Evolutionary conservation across 2,329 filamentous ascomycete species (phyloP).

Genomic region (Corynespora cassiicola): DNA sequence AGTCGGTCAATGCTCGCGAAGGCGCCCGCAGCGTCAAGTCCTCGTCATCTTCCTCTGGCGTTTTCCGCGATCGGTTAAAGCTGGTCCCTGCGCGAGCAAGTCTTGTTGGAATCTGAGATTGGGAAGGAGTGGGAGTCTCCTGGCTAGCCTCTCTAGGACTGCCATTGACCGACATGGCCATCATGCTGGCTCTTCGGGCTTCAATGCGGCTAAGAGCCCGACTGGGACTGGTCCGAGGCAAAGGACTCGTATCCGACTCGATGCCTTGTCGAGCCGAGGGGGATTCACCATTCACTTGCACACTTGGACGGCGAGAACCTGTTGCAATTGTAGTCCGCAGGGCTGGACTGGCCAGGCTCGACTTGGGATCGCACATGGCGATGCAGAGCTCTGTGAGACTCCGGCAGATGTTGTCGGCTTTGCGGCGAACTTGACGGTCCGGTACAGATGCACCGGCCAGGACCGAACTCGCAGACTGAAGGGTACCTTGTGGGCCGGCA

Average conservation of each 20-base stretch:
- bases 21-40: constrained; percentile 50
- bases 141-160: constrained; percentile 40
- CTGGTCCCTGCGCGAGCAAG: constrained; percentile 46
- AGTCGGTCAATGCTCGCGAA: constrained; percentile 58
- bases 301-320: constrained; percentile 39
- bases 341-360: constrained; percentile 36
- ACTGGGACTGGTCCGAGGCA: constrained; percentile 40
- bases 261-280: constrained; percentile 39
- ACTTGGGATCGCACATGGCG: constrained; percentile 63
- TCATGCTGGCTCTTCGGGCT: constrained; percentile 48
- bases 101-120: constrained; percentile 29
- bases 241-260: constrained; percentile 41
- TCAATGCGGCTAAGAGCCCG: constrained; percentile 52
- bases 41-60: constrained; percentile 43
- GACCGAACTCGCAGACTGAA: constrained; percentile 71
- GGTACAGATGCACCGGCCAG: constrained; percentile 65
- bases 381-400: constrained; percentile 92
- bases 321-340: constrained; percentile 28
- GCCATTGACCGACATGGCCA: constrained; percentile 24
- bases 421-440: constrained; percentile 86
- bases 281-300: constrained; percentile 45
- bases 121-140: constrained; percentile 27
- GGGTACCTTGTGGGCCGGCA: constrained; percentile 65
- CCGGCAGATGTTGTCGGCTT: constrained; percentile 90
- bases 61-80: constrained; percentile 43